Evolutionary conservation across 805 yeast species (phyloP).

Genomic region (Saccharomycopsis fibuligera): DNA sequence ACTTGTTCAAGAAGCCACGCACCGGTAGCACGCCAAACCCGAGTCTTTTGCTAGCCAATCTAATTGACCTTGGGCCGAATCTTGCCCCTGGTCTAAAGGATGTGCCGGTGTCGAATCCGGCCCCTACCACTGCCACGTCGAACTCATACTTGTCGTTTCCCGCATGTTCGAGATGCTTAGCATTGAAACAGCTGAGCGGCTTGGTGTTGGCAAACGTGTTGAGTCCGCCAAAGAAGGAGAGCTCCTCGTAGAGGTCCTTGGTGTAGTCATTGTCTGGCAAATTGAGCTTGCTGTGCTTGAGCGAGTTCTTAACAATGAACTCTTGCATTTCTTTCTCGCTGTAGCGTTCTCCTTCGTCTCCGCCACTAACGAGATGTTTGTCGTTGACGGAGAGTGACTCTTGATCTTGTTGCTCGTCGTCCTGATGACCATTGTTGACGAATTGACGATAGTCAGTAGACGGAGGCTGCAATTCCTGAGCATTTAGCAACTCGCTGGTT

Average conservation of each 20-base stretch:
- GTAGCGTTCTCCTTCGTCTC: too few species aligned
- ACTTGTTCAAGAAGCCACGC: slow-evolving; percentile 25
- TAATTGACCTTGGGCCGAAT: slow-evolving; percentile 50
- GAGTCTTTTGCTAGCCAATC: slow-evolving; percentile 42
- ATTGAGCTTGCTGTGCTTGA: neutral
- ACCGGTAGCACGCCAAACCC: slow-evolving; percentile 36
- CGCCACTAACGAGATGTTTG: too few species aligned
- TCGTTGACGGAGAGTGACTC: neutral
- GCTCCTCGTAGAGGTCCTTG: slow-evolving; percentile 2
- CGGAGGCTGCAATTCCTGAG: neutral
- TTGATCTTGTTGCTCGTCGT: neutral
- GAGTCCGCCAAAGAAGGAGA: slow-evolving; percentile 2
- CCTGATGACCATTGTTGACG: neutral
- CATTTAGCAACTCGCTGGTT: neutral
- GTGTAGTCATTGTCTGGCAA: slow-evolving; percentile 7
- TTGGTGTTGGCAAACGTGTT: slow-evolving; percentile 9
- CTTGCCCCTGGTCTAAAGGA: slow-evolving; percentile 53
- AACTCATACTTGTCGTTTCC: slow-evolving; percentile 11
- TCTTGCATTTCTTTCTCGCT: neutral
- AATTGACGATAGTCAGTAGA: neutral
- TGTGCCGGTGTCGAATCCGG: slow-evolving; percentile 54
- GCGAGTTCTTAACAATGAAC: neutral
- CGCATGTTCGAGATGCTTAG: neutral
- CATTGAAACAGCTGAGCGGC: slow-evolving; percentile 5
- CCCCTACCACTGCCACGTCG: slow-evolving; percentile 53